Evolutionary conservation across 2,329 filamentous ascomycete genomes (phyloP), one percentile per base, ranked within the genome.

Genomic region (Beauveria sp.): DNA sequence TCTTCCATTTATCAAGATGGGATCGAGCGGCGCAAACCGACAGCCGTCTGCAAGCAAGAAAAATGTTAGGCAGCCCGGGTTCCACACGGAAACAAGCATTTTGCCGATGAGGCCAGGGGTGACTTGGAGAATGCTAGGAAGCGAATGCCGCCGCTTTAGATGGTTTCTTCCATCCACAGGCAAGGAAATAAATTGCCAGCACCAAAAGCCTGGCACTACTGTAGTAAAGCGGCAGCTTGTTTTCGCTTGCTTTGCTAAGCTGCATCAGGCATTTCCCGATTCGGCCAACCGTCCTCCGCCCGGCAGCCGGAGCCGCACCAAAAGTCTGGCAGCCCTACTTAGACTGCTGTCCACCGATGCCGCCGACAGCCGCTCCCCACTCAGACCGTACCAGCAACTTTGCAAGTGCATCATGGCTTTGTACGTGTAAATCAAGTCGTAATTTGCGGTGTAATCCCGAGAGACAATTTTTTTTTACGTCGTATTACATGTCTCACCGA

Each of bases 321-420:
- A 20, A 22, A n/a, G 14, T 44, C 22, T 34, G 52, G n/a, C 22
- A 53, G 48, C 30, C 53, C 3, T 46, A 24, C 18, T 30, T 44
- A 28, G 53, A 16, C 37, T 48, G 24, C 24, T 30, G 34, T 55
- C 52, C 66, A 62, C 64, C 67, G 66, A 68, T 66, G 62, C 67
- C 66, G 64, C 68, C 68, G 67, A 68, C 65, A 68, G 54, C 67
- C 67, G 67, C 54, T 53, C 40, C 18, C 16, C n/a, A 18, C 24
- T 26, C n/a, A 26, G 12, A 9, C 6, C 3, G 26, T 9, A 18
- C 16, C 47, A 18, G 18, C 22, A 30, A 16, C 34, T 37, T 37
- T 37, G 5, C 12, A 9, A 18, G 26, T 43, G 24, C n/a, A 24
- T 48, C 28, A 30, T 48, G 44, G n/a, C 55, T 46, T 57, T 24